These are phyloP conservation scores for Tetrapyrgos nigripes DNA, from an alignment of 1,284 basidiomycete genomes.

Conservation along the genomic window DNA sequence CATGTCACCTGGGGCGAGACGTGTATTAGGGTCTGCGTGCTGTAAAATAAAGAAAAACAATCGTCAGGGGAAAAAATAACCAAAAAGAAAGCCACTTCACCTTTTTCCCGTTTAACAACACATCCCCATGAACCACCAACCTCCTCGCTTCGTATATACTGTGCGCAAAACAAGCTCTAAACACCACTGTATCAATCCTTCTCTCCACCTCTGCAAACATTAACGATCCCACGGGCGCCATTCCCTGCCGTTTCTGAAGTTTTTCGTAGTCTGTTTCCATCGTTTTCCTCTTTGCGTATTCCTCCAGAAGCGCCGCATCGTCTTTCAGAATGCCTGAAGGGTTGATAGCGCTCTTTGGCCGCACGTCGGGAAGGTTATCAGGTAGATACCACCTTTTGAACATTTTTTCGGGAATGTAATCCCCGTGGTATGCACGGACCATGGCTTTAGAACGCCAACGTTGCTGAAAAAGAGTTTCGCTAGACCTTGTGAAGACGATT, in stretches of 20 bases:
- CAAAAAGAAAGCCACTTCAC: slow-evolving; percentile 51
- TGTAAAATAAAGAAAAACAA: slow-evolving; percentile 35
- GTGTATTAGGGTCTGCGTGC: slow-evolving; percentile 88
- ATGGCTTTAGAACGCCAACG: slow-evolving; percentile 93
- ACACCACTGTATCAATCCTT: slow-evolving; percentile 91
- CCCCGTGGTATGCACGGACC: slow-evolving; percentile 94
- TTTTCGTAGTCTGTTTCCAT: slow-evolving; percentile 53
- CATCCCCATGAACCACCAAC: slow-evolving; percentile 88
- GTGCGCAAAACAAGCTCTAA: slow-evolving; percentile 90
- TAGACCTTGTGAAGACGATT: slow-evolving; percentile 61
- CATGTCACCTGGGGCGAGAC: slow-evolving; percentile 94
- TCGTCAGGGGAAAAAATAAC: slow-evolving; percentile 7
- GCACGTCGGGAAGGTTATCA: slow-evolving; percentile 84
- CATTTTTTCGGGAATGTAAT: slow-evolving; percentile 90
- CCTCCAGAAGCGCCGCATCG: slow-evolving; percentile 52
- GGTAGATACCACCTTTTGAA: slow-evolving; percentile 98
- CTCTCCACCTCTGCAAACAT: slow-evolving; percentile 96
- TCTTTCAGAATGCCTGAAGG: slow-evolving; percentile 44
- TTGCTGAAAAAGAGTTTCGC: slow-evolving; percentile 86
- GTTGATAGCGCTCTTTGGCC: slow-evolving; percentile 59
- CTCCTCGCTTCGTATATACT: slow-evolving; percentile 91
- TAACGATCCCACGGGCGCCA: slow-evolving; percentile 86
- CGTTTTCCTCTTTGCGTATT: slow-evolving; percentile 62
- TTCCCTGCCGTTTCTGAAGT: slow-evolving; percentile 65
- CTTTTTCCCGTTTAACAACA: slow-evolving; percentile 89